A percentile compares a stretch with the other conserved stretches of the same genome.
phyloP scores from a whole-genome alignment of 257 asterid species.

The Solanum appendiculatum region DNA sequence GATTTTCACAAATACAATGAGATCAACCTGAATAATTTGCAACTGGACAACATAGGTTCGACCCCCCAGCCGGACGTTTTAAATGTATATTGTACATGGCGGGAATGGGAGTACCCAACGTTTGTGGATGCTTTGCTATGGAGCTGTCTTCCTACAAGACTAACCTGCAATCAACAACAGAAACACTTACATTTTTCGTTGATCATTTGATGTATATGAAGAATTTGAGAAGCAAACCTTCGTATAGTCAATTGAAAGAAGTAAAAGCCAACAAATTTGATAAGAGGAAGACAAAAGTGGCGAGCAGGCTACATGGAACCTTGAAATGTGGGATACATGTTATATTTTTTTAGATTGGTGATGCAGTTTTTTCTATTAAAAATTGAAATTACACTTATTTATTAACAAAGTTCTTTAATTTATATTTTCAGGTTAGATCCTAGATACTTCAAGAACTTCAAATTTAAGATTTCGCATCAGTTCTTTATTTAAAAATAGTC shows the following conservation, averaged over 20 bases:
- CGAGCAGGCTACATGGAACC: neutral
- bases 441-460: neutral
- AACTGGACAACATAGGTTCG: neutral
- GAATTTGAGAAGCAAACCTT: neutral
- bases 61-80: neutral
- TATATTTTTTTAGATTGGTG: no score
- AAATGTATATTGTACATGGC: neutral
- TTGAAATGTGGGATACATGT: no score
- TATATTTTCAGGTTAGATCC: neutral
- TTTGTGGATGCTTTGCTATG: neutral
- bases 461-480: neutral
- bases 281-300: neutral
- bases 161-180: neutral
- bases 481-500: neutral
- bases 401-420: no score
- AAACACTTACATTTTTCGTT: neutral
- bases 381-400: no score
- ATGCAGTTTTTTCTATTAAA: no score
- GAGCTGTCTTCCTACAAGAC: neutral
- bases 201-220: neutral
- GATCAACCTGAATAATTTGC: neutral
- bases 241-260: neutral
- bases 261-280: neutral
- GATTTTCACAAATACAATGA: neutral
- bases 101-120: neutral